Percentiles rank a stretch among this genome's conserved stretches.
Conservation (phyloP, 2,329 filamentous ascomycete species). For the Cercospora nicotianae region DNA sequence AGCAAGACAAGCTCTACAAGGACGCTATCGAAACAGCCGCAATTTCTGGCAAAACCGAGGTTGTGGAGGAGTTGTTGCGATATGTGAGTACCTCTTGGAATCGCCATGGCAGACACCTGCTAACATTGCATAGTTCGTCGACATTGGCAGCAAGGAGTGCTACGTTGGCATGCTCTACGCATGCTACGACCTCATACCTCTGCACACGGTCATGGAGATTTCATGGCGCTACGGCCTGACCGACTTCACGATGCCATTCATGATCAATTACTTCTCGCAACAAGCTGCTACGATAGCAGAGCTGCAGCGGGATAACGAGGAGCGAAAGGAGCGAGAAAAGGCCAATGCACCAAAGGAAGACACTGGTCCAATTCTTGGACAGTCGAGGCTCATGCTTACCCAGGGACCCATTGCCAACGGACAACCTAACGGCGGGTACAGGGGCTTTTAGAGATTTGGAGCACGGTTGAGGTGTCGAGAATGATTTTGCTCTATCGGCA, state of each 20-base stretch:
- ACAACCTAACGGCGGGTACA: conserved; percentile 58
- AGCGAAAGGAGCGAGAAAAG: conserved; percentile 70
- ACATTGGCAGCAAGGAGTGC: conserved; percentile 98
- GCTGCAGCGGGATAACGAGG: conserved; percentile 94
- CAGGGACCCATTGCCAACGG: conserved; percentile 69
- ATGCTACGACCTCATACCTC: conserved; percentile 94
- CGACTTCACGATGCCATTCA: conserved; percentile 99
- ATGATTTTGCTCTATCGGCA: background rate
- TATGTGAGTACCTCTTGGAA: conserved; percentile 71
- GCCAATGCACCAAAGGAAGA: conserved; percentile 83
- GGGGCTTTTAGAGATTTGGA: conserved; percentile 12
- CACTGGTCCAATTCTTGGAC: conserved; percentile 88
- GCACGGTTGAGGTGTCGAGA: background rate
- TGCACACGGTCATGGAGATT: conserved; percentile 89
- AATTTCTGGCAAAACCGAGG: conserved; percentile 82
- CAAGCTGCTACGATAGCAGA: conserved; percentile 81
- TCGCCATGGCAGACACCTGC: conserved; percentile 19
- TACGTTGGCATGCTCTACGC: conserved; percentile 99
- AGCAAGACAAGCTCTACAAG: conserved; percentile 99
- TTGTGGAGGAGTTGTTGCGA: conserved; percentile 91
- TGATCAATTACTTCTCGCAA: conserved; percentile 96
- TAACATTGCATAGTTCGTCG: conserved; percentile 74
- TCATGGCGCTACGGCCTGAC: conserved; percentile 94
- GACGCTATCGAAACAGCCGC: conserved; percentile 98
- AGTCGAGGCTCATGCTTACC: conserved; percentile 89